phyloP scores from a whole-genome alignment of 2,329 filamentous ascomycete species.

The Colletotrichum sidae region DNA sequence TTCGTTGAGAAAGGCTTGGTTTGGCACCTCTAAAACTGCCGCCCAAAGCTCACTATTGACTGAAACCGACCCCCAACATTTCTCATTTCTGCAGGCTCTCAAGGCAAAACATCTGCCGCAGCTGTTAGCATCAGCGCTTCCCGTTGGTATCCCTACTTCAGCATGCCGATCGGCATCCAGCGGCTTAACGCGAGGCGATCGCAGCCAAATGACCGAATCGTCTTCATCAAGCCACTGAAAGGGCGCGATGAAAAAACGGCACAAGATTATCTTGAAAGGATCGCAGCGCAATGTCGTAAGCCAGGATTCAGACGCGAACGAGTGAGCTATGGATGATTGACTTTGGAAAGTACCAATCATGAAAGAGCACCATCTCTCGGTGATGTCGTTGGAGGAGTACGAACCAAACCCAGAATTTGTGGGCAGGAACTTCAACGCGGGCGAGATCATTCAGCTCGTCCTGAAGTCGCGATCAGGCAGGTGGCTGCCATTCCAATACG shows the following conservation, averaged over 20 bases:
- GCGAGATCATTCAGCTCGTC: conserved; percentile 88
- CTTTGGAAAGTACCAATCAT: conserved; percentile 70
- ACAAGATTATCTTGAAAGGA: conserved; percentile 78
- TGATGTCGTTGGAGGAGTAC: conserved; percentile 83
- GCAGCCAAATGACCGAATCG: conserved; percentile 81
- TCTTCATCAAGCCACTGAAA: conserved; percentile 85
- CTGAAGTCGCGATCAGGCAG: conserved; percentile 73
- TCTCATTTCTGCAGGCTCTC: not conserved
- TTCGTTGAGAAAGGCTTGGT: too few species aligned
- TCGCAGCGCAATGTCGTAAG: conserved; percentile 82
- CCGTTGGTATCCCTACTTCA: conserved; percentile 20
- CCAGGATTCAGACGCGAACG: too few species aligned
- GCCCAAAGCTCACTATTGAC: too few species aligned
- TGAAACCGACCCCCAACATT: too few species aligned
- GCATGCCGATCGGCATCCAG: conserved; percentile 83
- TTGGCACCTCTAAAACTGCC: too few species aligned
- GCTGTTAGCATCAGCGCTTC: too few species aligned
- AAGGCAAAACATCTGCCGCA: not conserved
- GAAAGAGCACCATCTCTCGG: conserved; percentile 72
- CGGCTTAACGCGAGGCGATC: conserved; percentile 80
- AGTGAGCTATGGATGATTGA: not conserved
- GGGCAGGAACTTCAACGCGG: conserved; percentile 90
- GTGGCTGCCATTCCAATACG: conserved; percentile 86
- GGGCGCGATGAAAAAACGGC: conserved; percentile 72
- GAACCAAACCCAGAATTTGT: conserved; percentile 85